Evolutionary conservation across 352 stramenopile species (phyloP).

Genomic region (Phytophthora fragariae): DNA sequence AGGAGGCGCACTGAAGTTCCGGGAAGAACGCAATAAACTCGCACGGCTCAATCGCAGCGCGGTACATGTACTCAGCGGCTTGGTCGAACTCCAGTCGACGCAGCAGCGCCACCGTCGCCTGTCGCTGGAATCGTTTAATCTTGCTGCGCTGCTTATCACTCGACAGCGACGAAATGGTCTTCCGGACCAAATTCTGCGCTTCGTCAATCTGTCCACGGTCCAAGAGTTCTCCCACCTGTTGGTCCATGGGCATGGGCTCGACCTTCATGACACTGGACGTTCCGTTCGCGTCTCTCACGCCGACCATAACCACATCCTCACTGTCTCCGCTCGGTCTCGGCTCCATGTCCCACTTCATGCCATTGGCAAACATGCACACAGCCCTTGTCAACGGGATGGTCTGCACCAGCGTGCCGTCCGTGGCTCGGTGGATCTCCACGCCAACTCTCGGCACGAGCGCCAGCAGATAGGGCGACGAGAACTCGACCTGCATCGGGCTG

Average conservation of each 20-base stretch:
- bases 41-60: conserved; percentile 82
- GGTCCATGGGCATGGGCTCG: conserved; percentile 86
- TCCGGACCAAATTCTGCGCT: conserved; percentile 84
- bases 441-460: conserved; percentile 78
- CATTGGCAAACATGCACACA: conserved; percentile 85
- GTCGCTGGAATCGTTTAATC: conserved; percentile 89
- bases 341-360: conserved; percentile 94
- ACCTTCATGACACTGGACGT: conserved; percentile 87
- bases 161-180: conserved; percentile 73
- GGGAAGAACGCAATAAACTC: conserved; percentile 91
- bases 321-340: conserved; percentile 72
- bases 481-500: conserved; percentile 75
- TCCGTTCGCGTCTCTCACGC: conserved; percentile 62
- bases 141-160: conserved; percentile 90
- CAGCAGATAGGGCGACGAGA: conserved; percentile 81
- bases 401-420: conserved; percentile 81
- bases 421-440: conserved; percentile 82
- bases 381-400: conserved; percentile 69
- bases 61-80: conserved; percentile 88
- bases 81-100: conserved; percentile 82
- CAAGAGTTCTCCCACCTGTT: conserved; percentile 85
- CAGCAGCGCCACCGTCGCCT: conserved; percentile 81
- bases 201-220: conserved; percentile 89
- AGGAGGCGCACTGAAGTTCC: conserved; percentile 79
- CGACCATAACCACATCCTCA: conserved; percentile 84